These are phyloP conservation scores for Leavenworthia alabamica DNA, from an alignment of 345 rosid genomes.

Conservation along the genomic window DNA sequence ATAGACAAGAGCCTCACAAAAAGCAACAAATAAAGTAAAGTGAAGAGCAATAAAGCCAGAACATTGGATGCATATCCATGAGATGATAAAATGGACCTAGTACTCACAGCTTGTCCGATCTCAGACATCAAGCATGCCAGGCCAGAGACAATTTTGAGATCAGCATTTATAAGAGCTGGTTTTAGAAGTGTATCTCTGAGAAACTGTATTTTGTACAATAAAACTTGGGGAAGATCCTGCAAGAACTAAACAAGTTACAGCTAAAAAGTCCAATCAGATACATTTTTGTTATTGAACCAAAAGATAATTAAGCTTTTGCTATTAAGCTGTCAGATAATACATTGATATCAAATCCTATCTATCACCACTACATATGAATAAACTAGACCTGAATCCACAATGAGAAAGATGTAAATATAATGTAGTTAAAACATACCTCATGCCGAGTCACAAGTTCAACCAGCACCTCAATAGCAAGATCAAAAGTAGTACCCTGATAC, in stretches of 20 bases:
- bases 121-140: conserved; percentile 86
- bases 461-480: conserved; percentile 83
- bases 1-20: conserved; percentile 13
- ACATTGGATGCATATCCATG: background rate
- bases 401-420: background rate
- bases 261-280: background rate
- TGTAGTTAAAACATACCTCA: conserved; percentile 48
- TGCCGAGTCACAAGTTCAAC: conserved; percentile 79
- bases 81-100: background rate
- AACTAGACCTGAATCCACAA: background rate
- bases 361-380: background rate
- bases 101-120: conserved; percentile 93
- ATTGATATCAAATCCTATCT: background rate
- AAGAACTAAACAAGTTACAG: conserved; percentile 27
- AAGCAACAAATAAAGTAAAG: background rate
- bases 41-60: background rate
- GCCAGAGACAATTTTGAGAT: conserved; percentile 72
- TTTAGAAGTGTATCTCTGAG: conserved; percentile 74
- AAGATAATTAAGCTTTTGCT: background rate
- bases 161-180: conserved; percentile 67
- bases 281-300: background rate
- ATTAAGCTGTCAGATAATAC: background rate
- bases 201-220: conserved; percentile 63
- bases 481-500: conserved; percentile 77
- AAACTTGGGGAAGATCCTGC: conserved; percentile 85